Evolutionary conservation across 1,284 basidiomycete genomes (phyloP), one percentile per base, ranked within the genome.

Genomic region (Porogramme epimiltina): DNA sequence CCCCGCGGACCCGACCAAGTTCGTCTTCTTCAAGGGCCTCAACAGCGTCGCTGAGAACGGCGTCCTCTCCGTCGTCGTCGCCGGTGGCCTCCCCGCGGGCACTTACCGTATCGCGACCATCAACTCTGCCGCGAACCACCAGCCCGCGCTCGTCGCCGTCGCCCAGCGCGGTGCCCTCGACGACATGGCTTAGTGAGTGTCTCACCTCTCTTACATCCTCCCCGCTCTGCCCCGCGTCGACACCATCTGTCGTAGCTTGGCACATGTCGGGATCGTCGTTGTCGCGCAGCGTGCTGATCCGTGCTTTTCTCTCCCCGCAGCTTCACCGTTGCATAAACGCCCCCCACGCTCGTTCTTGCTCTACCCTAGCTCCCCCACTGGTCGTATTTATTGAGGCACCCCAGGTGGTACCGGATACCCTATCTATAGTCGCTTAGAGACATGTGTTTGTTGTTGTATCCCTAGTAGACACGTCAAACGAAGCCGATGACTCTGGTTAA

Each of bases 21-120:
- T 37, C 34, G 34, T 37, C 34, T 89, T 85, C 73, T 90, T 89
- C 78, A 81, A 80, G 72, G 84, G 81, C 57, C 68, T 87, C 63
- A 79, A 79, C 56, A 59, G 46, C 40, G 66, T 47, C n/a, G 73
- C 71, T 2, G 74, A 73, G 33, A 71, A 74, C 46, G 84, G 84
- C 10, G 54, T 75, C 9, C 67, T 87, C n/a, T 71, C 75, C 33
- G 76, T 76, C 26, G 67, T 70, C 16, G 84, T 91, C 42, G 69
- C 77, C 4, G 75, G 68, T 18, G 85, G 85, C 51, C 70, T 87
- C n/a, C 73, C 78, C 3, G 71, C 71, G 3, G 85, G 85, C 33
- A 54, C 62, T 0, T 87, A 87, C 69, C 72, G 73, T 59, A 59
- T 84, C 50, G 75, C 77, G 43, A 71, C 77, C 2, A 74, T 79